Conservation (phyloP, 345 rosid species). For the Eucalyptus viminalis region DNA sequence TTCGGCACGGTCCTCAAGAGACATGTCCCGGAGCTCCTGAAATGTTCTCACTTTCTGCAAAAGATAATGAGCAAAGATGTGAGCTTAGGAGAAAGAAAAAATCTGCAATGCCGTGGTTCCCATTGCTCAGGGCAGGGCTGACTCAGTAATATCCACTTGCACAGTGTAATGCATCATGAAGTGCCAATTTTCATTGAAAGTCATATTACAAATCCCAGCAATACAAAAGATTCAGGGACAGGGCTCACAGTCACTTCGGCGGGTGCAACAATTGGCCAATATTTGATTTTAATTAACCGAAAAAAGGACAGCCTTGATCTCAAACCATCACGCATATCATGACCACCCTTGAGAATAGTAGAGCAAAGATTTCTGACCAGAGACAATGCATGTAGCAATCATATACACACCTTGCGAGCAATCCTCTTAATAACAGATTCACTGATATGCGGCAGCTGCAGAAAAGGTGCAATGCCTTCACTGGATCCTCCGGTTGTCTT, state of each 20-base stretch:
- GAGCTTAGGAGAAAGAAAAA: not conserved
- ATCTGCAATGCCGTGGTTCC: not conserved
- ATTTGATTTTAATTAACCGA: not conserved
- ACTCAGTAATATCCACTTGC: not conserved
- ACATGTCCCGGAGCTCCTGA: constrained; percentile 75
- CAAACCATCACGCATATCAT: not conserved
- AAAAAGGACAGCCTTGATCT: not conserved
- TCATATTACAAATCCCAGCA: not conserved
- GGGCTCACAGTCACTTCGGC: not conserved
- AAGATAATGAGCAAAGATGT: not conserved
- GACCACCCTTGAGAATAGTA: not conserved
- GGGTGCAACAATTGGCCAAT: not conserved
- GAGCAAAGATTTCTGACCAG: not conserved
- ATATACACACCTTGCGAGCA: constrained; percentile 63
- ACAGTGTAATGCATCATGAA: not conserved
- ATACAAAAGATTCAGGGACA: not conserved
- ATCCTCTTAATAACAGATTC: constrained; percentile 77
- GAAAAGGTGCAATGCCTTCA: constrained; percentile 86
- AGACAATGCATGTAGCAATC: not conserved
- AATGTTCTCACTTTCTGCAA: constrained; percentile 88
- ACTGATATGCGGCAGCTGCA: constrained; percentile 90
- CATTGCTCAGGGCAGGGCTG: not conserved
- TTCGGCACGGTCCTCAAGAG: constrained; percentile 56
- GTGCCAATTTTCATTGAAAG: not conserved
- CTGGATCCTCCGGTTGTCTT: constrained; percentile 79